These are phyloP conservation scores for Escallonia herrerae DNA, from an alignment of 129 eudicot genomes.

Conservation along the genomic window DNA sequence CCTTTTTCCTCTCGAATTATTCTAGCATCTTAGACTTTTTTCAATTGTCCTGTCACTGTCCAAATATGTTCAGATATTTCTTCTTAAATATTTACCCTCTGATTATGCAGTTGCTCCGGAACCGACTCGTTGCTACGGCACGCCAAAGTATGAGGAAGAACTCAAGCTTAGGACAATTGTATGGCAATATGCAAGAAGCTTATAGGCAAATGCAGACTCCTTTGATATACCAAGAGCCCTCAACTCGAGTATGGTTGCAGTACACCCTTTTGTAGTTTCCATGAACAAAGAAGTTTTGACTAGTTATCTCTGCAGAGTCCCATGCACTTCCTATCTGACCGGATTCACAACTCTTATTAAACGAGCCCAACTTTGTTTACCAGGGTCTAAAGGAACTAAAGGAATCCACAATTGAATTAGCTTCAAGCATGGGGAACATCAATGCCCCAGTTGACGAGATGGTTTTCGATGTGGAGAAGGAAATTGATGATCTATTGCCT, in stretches of 20 bases:
- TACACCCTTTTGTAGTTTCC: neutral
- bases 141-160: slow-evolving; percentile 64
- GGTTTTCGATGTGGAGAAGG: slow-evolving; percentile 87
- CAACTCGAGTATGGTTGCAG: slow-evolving; percentile 39
- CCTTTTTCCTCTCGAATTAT: slow-evolving; percentile 1
- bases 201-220: slow-evolving; percentile 97
- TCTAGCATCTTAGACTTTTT: neutral
- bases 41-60: neutral
- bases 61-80: neutral
- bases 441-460: slow-evolving; percentile 89
- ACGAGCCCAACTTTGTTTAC: neutral
- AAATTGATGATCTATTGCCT: slow-evolving; percentile 84
- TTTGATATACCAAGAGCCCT: slow-evolving; percentile 67
- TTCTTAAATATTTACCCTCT: neutral
- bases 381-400: slow-evolving; percentile 91
- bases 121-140: slow-evolving; percentile 77
- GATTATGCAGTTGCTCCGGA: slow-evolving; percentile 71
- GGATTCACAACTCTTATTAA: no score
- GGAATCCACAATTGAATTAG: slow-evolving; percentile 71
- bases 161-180: slow-evolving; percentile 80
- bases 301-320: neutral
- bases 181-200: slow-evolving; percentile 95
- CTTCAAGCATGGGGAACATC: slow-evolving; percentile 79
- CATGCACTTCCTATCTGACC: no score
- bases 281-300: neutral